phyloP scores from a whole-genome alignment of 78 protist species.

The Dictyostelium intermedium region DNA sequence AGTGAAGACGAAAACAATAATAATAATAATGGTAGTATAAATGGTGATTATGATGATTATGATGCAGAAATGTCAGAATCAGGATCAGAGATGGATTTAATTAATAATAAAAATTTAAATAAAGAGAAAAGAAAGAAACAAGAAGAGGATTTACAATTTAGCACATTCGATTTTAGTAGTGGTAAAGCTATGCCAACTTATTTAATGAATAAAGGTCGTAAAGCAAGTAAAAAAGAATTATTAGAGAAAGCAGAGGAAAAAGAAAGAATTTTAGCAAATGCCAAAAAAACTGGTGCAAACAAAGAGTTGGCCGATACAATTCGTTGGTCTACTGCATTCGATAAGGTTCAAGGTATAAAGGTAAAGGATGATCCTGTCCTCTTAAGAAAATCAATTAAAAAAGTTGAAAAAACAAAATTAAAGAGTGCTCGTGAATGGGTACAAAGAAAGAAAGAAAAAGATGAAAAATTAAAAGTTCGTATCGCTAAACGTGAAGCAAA shows the following conservation, averaged over 20 bases:
- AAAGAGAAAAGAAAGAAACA: background rate
- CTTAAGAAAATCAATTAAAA: conserved; percentile 34
- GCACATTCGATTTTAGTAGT: conserved; percentile 72
- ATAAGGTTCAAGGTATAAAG: conserved; percentile 72
- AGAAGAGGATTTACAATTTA: conserved; percentile 79
- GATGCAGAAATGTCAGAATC: background rate
- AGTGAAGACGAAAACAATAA: background rate
- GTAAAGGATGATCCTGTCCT: conserved; percentile 41
- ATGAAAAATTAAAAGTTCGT: background rate
- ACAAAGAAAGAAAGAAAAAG: conserved; percentile 40
- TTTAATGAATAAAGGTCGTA: background rate
- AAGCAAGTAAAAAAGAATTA: conserved; percentile 35
- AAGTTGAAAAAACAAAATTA: conserved; percentile 5
- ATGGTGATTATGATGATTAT: conserved; percentile 18
- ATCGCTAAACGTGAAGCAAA: conserved; percentile 70
- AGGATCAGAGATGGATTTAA: conserved; percentile 20
- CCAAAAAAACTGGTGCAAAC: conserved; percentile 32
- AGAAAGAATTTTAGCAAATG: conserved; percentile 31
- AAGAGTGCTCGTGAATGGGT: conserved; percentile 63
- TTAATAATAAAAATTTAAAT: background rate
- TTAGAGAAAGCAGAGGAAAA: conserved; percentile 30
- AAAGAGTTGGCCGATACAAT: conserved; percentile 28
- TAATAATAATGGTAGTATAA: background rate
- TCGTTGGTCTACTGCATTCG: conserved; percentile 54
- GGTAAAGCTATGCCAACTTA: conserved; percentile 72